Evolutionary conservation across 768 basidiomycete species (phyloP), one percentile per base, ranked within the genome.

Genomic region (Mycena rebaudengoi): DNA sequence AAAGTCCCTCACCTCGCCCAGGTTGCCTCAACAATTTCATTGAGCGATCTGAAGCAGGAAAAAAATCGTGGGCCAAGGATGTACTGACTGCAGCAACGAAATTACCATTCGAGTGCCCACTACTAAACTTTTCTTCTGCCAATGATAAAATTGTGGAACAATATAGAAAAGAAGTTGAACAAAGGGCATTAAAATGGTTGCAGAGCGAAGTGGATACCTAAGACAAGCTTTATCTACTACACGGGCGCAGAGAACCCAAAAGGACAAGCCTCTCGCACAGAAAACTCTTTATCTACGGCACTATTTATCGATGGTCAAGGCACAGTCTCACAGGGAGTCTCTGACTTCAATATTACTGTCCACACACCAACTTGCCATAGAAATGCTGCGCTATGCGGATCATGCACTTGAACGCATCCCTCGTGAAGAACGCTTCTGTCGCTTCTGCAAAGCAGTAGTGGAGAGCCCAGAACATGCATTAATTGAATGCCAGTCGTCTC

Each of bases 301-400:
- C 30, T 64, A 64, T 35, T 35, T 64, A 4, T 20, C 29, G 16
- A 49, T 64, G 39, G 61, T 55, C 14, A 30, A 18, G 7, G 50
- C 45, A 7, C 54, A 35, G 23, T 37, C 4, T 16, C 62, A 65
- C 23, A 18, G 63, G 1, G 63, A 64, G 23, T 56, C 63, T 4
- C 7, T 59, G 21, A 59, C 63, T 4, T 53, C 58, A 4, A 29
- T 66, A 16, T n/a, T 56, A 50, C 29, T 65, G 28, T 65, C 64
- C 1, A 60, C 57, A 13, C 58, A 60, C 21, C 51, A 13, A 2
- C 52, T 65, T 4, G 64, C 58, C 20, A 32, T 55, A 8, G 51
- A 65, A 44, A 23, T 29, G 7, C 32, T 60, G 41, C 21, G 53
- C 20, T n/a, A 55, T 41, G 21, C 23, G 4, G 54, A 54, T 40